These are phyloP conservation scores for Trichoderma simmonsii DNA, from an alignment of 2,329 filamentous ascomycete genomes.

Conservation along the genomic window DNA sequence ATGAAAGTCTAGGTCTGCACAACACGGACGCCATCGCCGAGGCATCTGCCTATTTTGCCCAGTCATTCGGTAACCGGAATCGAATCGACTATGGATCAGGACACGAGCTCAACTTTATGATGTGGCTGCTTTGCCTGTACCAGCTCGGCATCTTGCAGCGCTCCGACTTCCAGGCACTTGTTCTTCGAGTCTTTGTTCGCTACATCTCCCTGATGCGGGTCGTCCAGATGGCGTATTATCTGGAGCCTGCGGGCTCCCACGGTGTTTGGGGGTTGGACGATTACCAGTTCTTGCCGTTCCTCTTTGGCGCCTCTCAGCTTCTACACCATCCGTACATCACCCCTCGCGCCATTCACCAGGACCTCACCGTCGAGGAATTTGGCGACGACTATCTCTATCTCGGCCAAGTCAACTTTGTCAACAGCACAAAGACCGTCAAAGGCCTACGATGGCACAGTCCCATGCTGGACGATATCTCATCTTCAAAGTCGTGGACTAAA, in stretches of 20 bases:
- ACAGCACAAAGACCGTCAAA: constrained; percentile 93
- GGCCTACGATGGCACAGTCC: constrained; percentile 94
- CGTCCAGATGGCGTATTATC: constrained; percentile 89
- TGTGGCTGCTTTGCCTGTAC: constrained; percentile 94
- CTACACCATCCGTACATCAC: constrained; percentile 79
- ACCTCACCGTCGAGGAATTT: constrained; percentile 82
- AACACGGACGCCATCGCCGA: constrained; percentile 60
- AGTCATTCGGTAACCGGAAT: constrained; percentile 80
- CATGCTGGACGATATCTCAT: constrained; percentile 96
- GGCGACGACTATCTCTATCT: constrained; percentile 83
- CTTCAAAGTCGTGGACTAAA: constrained; percentile 85
- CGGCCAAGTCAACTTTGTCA: constrained; percentile 89
- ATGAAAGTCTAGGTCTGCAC: constrained; percentile 55
- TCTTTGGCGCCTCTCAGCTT: constrained; percentile 90
- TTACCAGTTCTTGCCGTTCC: constrained; percentile 93
- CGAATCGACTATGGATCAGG: constrained; percentile 96
- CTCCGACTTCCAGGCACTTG: constrained; percentile 68
- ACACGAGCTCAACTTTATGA: constrained; percentile 94
- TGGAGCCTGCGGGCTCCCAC: constrained; percentile 94
- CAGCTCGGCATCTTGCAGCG: constrained; percentile 65
- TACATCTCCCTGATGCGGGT: constrained; percentile 86
- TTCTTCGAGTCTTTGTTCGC: constrained; percentile 73
- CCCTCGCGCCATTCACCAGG: constrained; percentile 79
- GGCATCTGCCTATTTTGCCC: constrained; percentile 72
- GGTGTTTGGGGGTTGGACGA: constrained; percentile 98